These are phyloP conservation scores for Penicillium sp. DNA, from an alignment of 2,329 filamentous ascomycete genomes.

Conservation along the genomic window DNA sequence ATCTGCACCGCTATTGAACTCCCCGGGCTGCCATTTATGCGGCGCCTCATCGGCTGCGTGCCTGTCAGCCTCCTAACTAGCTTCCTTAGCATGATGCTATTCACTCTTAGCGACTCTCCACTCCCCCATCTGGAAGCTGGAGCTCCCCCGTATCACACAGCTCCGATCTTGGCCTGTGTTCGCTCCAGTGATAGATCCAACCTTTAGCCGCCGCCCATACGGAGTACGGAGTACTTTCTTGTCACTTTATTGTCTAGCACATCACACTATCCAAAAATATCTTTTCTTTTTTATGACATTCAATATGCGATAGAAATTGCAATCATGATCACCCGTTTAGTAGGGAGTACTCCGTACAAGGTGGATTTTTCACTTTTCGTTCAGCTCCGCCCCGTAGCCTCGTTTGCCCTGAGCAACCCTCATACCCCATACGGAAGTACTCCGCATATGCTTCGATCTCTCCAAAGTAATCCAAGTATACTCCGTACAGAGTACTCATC, in stretches of 20 bases:
- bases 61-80: conserved; percentile 19
- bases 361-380: no score
- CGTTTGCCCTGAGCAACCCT: no score
- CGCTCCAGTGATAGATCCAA: conserved; percentile 2
- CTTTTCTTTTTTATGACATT: not conserved
- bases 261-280: not conserved
- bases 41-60: conserved; percentile 17
- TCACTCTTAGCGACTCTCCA: conserved; percentile 4
- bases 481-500: not conserved
- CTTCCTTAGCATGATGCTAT: conserved; percentile 1
- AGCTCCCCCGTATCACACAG: conserved; percentile 2
- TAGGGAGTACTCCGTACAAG: no score
- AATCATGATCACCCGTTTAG: not conserved
- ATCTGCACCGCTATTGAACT: conserved; percentile 29
- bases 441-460: no score
- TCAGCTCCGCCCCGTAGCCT: no score
- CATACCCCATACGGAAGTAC: no score
- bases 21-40: conserved; percentile 12
- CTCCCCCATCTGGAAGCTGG: conserved; percentile 1
- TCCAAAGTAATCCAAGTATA: no score
- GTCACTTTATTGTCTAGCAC: not conserved
- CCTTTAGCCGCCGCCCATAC: not conserved
- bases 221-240: not conserved
- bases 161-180: not conserved
- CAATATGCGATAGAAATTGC: not conserved